Percentiles rank a stretch among this genome's conserved stretches.
Evolutionary conservation across 306 rosid species (phyloP).

Genomic region (Herpetospermum pedunculosum): DNA sequence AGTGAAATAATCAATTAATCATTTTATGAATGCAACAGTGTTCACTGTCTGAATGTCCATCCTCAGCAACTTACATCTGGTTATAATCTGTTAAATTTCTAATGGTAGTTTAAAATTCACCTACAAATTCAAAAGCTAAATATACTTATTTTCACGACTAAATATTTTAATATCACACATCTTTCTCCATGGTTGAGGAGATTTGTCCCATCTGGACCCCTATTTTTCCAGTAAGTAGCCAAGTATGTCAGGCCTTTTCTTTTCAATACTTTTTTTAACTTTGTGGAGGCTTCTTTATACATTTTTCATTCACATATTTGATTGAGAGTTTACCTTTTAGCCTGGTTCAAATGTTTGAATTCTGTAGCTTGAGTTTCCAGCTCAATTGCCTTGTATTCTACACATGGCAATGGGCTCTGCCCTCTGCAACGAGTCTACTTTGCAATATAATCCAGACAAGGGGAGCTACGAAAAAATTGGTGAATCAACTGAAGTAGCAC

Average conservation of each 20-base stretch:
- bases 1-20: not conserved
- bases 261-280: not conserved
- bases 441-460: constrained; percentile 91
- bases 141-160: not conserved
- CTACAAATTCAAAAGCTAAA: not conserved
- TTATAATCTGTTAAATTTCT: not conserved
- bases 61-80: not conserved
- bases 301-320: not conserved
- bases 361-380: constrained; percentile 79
- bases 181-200: not conserved
- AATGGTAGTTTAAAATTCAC: not conserved
- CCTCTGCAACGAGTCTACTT: constrained; percentile 80
- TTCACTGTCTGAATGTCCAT: not conserved
- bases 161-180: not conserved
- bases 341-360: not conserved
- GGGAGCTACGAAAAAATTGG: constrained; percentile 92
- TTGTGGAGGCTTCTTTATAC: not conserved
- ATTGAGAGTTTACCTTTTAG: not conserved
- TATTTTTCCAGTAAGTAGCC: not conserved
- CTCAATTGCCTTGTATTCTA: constrained; percentile 75
- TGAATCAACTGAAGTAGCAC: constrained; percentile 99
- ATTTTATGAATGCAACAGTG: not conserved
- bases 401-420: constrained; percentile 93
- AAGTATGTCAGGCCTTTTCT: not conserved
- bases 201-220: not conserved